Base-by-base conservation (phyloP, 805 yeast genomes). In the Kodamaea fukazawae region DNA sequence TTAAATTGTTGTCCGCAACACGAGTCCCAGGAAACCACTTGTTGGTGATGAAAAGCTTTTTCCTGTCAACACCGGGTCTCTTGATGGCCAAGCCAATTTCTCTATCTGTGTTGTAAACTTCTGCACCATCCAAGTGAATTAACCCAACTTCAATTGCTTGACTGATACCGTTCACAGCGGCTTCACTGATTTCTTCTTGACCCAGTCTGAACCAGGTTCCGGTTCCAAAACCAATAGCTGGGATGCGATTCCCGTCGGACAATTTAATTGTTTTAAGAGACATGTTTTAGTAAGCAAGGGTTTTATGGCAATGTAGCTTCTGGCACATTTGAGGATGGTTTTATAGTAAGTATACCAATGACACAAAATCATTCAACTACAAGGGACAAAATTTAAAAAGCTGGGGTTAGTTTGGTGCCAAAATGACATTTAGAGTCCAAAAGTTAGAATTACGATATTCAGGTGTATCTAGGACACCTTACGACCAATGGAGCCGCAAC, bases 41-140 rank as follows among this genome's bases (percentile, higher is more conserved):
- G 40, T 80, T 79, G 18, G 88, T 82, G 47, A 82, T 58, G 64
- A 73, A 82, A 20, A 78, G 45, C 33, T 67, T 61, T 46, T 65
- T 54, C 55, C 79, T 68, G 14, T 61, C 56, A 6, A 65, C 39
- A 3, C 68, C 73, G 0, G 68, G 51, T 33, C 63, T 54, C 40
- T 61, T 62, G 20, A 80, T 45, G 2, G 81, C 83, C 15, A 56
- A 66, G 15, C 75, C 81, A 28, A 79, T 72, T 53, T 80, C 86
- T 3, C 50, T 51, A 42, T 78, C 81, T 6, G 84, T 81, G 31
- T 71, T 67, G 56, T 82, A 82, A n/a, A 67, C 58, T 48, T 81
- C 84, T 0, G 88, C 87, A 10, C 82, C 76, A 48, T 82, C 89
- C 31, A 82, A 65, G 51, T 81, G 87, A 32, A 60, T 68, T 55